Evolutionary conservation across 2,329 filamentous ascomycete genomes (phyloP), one percentile per base, ranked within the genome.

Genomic region (Hortaea werneckii): DNA sequence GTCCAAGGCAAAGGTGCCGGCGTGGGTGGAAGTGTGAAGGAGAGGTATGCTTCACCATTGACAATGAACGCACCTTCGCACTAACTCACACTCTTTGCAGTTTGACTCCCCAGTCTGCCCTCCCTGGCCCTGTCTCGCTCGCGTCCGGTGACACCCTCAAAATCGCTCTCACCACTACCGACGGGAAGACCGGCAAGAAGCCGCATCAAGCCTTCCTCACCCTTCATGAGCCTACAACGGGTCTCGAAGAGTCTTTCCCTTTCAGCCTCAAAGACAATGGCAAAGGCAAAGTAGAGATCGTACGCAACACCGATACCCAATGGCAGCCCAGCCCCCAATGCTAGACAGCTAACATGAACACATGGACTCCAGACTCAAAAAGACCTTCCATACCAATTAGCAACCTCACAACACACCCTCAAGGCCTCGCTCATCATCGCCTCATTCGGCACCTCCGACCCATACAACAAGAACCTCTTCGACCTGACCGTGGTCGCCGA

Each of bases 131-230:
- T 9, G 64, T 95, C 37, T 66, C 74, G 8, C 72, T 96, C 51
- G 78, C 80, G 51, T 67, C 75, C 44, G 65, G 77, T 44, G 88
- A 94, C 62, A 80, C 80, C 37, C 73, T 96, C 61, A 95, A 92
- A 72, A 71, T 98, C 54, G 69, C 80, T 54, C 71, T 98, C 58
- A 94, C 87, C 30, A 77, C 87, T 6, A 83, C 84, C 63, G 87
- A 95, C 60, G 82, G 78, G 62, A 80, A 81, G 67, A 82, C 80
- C 57, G 76, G 79, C 40, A 90, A 88, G 74, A 80, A 85, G 54
- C 87, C 92, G 57, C 92, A 98, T 68, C 92, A 98, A 69, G 88
- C 88, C 5, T 95, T 95, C 72, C 75, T 98, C 44, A 75, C 92
- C 11, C 68, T 98, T 47, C 82, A 79, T 57, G 88, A 96, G 57